Base-by-base conservation (phyloP, 2,329 filamentous ascomycete genomes). In the Pestalotiopsis sp. region DNA sequence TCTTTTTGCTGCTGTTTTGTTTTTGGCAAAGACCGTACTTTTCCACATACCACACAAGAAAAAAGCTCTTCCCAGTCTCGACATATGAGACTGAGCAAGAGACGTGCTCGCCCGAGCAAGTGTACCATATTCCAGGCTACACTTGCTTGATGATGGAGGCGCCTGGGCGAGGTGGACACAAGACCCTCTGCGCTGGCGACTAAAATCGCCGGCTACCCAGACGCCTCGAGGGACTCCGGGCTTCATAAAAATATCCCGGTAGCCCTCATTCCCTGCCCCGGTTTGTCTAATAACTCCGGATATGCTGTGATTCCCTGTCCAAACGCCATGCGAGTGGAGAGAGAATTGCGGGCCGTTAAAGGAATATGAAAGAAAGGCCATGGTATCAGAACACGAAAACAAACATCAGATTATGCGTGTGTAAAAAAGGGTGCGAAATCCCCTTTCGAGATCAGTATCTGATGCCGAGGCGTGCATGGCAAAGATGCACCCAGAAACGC, bases 231-330 rank as follows among this genome's bases (percentile, higher is more conserved):
- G 58, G 62, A 67, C 67, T 69, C 69, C 64, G 61, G 64, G 69
- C 68, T 69, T 69, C 69, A 70, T 59, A 69, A 70, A 69, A 69
- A 67, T 25, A 69, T 69, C 67, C 49, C 65, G 57, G 69, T 66
- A 57, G 56, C 65, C 67, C 41, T 14, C 65, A 7, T 61, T 17
- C 11, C 59, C 31, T 36, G 13, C 7, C 14, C 41, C 61, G 61
- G 61, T 64, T 31, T 13, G 61, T 64, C 61, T 64, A 52, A 64
- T 64, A 64, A 64, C 61, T 64, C 38, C 41, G n/a, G 60, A 20
- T 39, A 39, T 52, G 49, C 45, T 31, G 3, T 27, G 65, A 36
- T 14, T 36, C 38, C 38, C 31, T 61, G 27, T 31, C 20, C 39
- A 25, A 27, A 25, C 39, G 20, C 41, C 36, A 67, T 49, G 38